Conservation (phyloP, 2,329 filamentous ascomycete genomes). For the Septoria petroselini region DNA sequence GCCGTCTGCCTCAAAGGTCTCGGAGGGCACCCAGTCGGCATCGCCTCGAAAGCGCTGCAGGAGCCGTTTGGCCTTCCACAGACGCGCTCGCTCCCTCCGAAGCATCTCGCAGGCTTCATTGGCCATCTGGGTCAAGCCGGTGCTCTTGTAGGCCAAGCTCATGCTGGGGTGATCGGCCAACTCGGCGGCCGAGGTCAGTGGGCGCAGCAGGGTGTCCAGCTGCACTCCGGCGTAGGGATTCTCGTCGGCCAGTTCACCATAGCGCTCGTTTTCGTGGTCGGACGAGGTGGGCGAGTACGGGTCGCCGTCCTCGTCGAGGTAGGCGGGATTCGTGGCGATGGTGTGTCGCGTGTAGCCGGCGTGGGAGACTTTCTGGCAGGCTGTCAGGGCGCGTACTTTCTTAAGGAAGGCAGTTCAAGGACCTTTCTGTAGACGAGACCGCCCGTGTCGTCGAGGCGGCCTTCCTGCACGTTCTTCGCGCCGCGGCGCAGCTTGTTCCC, state of each 20-base stretch:
- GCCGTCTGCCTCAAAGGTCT: constrained; percentile 50
- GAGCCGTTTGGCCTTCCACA: constrained; percentile 72
- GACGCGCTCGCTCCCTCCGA: constrained; percentile 68
- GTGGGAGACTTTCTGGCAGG: constrained; percentile 65
- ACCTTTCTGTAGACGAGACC: constrained; percentile 67
- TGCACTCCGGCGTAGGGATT: constrained; percentile 66
- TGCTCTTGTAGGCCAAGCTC: constrained; percentile 70
- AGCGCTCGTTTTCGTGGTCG: constrained; percentile 61
- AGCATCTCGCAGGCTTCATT: constrained; percentile 67
- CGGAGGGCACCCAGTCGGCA: constrained; percentile 61
- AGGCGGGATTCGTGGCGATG: constrained; percentile 68
- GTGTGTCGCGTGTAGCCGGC: constrained; percentile 70
- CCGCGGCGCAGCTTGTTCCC: constrained; percentile 76
- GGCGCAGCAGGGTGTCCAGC: constrained; percentile 58
- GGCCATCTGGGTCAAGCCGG: constrained; percentile 68
- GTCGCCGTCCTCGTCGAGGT: constrained; percentile 72
- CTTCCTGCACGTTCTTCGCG: constrained; percentile 67
- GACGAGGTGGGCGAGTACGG: constrained; percentile 28
- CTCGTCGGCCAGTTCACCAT: constrained; percentile 60
- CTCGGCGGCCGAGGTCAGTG: constrained; percentile 71
- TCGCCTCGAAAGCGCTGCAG: constrained; percentile 73
- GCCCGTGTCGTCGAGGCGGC: constrained; percentile 63
- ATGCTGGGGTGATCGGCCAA: constrained; percentile 71
- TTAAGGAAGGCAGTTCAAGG: constrained; percentile 28
- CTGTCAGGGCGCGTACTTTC: constrained; percentile 1